Base-by-base conservation (phyloP, 345 rosid genomes). In the Hibiscus syriacus region DNA sequence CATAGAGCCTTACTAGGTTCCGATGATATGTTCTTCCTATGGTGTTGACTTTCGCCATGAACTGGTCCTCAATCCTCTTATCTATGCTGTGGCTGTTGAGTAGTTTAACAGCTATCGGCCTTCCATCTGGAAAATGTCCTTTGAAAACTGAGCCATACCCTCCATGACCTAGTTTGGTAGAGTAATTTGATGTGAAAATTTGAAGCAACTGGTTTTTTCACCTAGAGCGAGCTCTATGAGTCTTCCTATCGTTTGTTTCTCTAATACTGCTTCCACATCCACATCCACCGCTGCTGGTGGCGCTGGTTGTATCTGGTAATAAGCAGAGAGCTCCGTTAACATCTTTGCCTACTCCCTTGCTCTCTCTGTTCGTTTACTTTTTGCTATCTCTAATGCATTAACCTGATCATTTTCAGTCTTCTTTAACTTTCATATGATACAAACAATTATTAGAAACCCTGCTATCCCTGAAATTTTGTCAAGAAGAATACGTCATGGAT, bases 41-140 rank as follows among this genome's bases (percentile, higher is more conserved):
- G 23, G 86, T 74, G 43, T 75, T 54, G 2, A 80, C 76, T 38
- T 80, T 81, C 4, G 80, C 79, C 74, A 76, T 76, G 80, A 80
- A 78, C 16, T 78, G 84, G 6, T 74, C 79, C 29, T 80, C 81
- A 3, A 72, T 26, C 32, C 67, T 55, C 73, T 71, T 55, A 25
- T 71, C 39, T 0, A 64, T 64, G 38, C 32, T 14, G 5, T 12
- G 0, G 16, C 12, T 25, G 23, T 50, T 0, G 43, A 32, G 74
- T 27, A 75, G 73, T 23, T 80, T 78, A 6, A 80, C 79, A 0
- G 80, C 82, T 4, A 75, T 34, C 23, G 2, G 9, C 10, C 6
- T 0, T 0, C 54, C 82, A 6, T 65, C 59, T 0, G 58, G 69
- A 3, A 76, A 45, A 45, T 30, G 2, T 0, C 83, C 83, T 59